Conservation (phyloP, 768 basidiomycete species). For the Postia placenta region DNA sequence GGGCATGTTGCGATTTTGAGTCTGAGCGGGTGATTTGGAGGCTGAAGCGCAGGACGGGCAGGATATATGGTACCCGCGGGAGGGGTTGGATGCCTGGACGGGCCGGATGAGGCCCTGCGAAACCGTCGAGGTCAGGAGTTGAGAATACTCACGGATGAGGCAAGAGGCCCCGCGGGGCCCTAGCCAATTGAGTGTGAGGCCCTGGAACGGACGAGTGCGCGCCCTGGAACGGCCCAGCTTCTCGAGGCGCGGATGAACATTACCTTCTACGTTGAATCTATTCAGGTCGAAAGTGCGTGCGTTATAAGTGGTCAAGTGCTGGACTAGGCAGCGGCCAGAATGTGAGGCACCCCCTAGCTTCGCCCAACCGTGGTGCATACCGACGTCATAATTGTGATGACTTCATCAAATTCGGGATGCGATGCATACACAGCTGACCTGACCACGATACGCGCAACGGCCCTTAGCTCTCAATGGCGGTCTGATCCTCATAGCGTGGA, state of each 20-base stretch:
- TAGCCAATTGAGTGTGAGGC: neutral
- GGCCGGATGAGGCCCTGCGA: neutral
- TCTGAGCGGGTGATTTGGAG: neutral
- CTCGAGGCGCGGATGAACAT: neutral
- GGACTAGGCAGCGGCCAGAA: too few species aligned
- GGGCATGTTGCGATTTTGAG: slow-evolving; percentile 9
- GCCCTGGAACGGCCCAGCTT: neutral
- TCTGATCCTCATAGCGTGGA: too few species aligned
- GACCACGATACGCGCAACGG: too few species aligned
- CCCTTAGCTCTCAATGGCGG: too few species aligned
- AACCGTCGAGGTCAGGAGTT: neutral
- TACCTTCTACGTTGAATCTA: too few species aligned
- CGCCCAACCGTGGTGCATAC: too few species aligned
- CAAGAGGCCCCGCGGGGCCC: neutral
- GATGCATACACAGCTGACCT: too few species aligned
- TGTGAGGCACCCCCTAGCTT: too few species aligned
- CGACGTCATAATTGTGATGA: too few species aligned
- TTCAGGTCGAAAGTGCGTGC: too few species aligned
- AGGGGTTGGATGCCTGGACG: neutral
- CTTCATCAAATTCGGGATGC: too few species aligned
- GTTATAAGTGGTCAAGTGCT: too few species aligned
- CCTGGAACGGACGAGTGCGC: neutral
- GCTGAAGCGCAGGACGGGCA: slow-evolving; percentile 2
- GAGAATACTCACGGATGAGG: neutral
- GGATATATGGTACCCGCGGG: neutral